phyloP scores from a whole-genome alignment of 202 grass and related monocot species.

The Saccharum hybrid region DNA sequence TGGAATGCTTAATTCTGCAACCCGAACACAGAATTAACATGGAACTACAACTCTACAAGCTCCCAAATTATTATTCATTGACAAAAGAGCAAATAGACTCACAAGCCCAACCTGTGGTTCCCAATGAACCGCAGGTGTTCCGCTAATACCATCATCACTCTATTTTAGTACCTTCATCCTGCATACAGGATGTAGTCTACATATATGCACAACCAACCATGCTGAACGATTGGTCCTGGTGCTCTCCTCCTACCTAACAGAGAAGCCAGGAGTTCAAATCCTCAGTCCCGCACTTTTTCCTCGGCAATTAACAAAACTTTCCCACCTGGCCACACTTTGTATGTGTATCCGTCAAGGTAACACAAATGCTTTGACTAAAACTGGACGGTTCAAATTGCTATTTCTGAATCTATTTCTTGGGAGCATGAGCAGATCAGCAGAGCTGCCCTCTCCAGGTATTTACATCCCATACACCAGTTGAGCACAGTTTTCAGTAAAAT shows the following conservation, averaged over 20 bases:
- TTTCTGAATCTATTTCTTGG: neutral
- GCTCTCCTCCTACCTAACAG: neutral
- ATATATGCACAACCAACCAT: neutral
- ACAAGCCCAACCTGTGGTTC: neutral
- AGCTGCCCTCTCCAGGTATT: neutral
- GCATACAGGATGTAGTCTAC: neutral
- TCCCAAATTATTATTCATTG: neutral
- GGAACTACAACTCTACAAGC: neutral
- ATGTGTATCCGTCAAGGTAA: neutral
- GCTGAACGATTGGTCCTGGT: neutral
- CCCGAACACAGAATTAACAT: neutral
- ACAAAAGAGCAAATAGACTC: slow-evolving; percentile 7
- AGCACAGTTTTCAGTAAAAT: slow-evolving; percentile 15
- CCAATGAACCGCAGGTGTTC: neutral
- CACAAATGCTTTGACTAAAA: neutral
- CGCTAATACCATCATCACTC: neutral
- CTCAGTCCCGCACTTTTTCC: neutral
- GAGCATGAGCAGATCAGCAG: slow-evolving; percentile 9
- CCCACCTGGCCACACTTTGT: neutral
- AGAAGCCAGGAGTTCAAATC: neutral
- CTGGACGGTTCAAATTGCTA: slow-evolving; percentile 4
- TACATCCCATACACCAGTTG: neutral
- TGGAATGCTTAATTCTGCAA: neutral
- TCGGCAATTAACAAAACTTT: neutral
- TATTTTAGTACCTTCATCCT: neutral